Base-by-base conservation (phyloP, 495 filamentous ascomycete genomes). In the Mytilinidion resinicola region DNA sequence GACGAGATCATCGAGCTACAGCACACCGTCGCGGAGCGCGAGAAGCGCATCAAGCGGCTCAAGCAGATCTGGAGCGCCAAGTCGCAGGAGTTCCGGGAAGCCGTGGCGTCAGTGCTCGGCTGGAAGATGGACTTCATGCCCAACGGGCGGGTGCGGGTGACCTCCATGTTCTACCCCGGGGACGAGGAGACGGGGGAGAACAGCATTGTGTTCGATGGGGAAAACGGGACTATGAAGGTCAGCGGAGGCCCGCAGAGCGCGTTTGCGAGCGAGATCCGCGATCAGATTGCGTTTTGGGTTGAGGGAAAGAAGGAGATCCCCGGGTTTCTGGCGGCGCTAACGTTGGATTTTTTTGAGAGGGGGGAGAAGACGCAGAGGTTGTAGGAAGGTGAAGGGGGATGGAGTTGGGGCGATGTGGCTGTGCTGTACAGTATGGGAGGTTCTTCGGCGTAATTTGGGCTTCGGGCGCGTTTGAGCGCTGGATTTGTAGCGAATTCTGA, bases 201-300 rank as follows among this genome's bases (percentile, higher is more conserved):
- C 61, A 90, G 85, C 48, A 95, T 99, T 58, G 82, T 96, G 0
- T 97, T 99, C 73, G 93, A 99, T 74, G 95, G 92, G 20, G 92
- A 97, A 72, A 86, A 87, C 60, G 85, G 93, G 25, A 96, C 89
- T 20, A 98, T 98, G 93, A 97, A 97, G 77, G 86, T 97, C 57
- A 86, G 85, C 14, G 93, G 93, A 5, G 93, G 93, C 0, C 89
- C 90, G 4, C 82, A 89, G 65, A 91, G 87, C 66, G 78, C 79
- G 30, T 98, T 98, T 73, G 92, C 90, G 21, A 74, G 81, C 59
- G 84, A 90, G 72, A 93, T 97, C 35, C 82, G 80, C 63, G 85
- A 86, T 53, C 79, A 89, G 49, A 89, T 96, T 64, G 82, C 86
- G 67, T 96, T 95, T 72, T 98, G 93, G 93, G 91, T 96, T 1